Conservation (phyloP, 177 flowering plant species). For the Telopea speciosissima region DNA sequence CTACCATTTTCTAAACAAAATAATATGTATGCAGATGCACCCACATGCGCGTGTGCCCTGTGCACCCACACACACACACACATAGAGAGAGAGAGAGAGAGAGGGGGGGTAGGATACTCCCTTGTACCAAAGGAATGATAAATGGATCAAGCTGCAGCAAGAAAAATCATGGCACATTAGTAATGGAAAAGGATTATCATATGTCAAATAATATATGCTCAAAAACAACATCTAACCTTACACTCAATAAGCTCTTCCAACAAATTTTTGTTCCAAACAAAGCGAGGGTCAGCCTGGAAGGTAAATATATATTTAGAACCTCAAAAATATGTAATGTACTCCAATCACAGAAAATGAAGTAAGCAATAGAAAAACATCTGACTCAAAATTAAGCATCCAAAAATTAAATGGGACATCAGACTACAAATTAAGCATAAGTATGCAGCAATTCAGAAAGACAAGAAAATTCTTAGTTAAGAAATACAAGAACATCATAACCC, state of each 20-base stretch:
- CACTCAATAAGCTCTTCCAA: conserved; percentile 89
- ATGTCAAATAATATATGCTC: background rate
- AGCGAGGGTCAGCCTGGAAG: conserved; percentile 93
- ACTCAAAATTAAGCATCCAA: background rate
- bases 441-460: background rate
- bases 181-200: background rate
- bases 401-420: too few species aligned
- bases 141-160: conserved; percentile 79
- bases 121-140: conserved; percentile 83
- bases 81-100: background rate
- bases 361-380: background rate
- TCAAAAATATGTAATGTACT: background rate
- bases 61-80: too few species aligned
- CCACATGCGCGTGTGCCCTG: too few species aligned
- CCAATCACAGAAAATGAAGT: background rate
- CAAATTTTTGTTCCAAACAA: conserved; percentile 86
- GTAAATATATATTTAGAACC: conserved; percentile 12
- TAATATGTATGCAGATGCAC: too few species aligned
- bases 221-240: conserved; percentile 48
- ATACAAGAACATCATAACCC: background rate
- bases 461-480: background rate
- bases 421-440: too few species aligned
- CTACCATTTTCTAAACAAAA: background rate
- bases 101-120: conserved; percentile 74
- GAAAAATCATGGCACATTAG: conserved; percentile 8